Evolutionary conservation across 2,329 filamentous ascomycete genomes (phyloP).

Genomic region (Fusarium anthophilum): DNA sequence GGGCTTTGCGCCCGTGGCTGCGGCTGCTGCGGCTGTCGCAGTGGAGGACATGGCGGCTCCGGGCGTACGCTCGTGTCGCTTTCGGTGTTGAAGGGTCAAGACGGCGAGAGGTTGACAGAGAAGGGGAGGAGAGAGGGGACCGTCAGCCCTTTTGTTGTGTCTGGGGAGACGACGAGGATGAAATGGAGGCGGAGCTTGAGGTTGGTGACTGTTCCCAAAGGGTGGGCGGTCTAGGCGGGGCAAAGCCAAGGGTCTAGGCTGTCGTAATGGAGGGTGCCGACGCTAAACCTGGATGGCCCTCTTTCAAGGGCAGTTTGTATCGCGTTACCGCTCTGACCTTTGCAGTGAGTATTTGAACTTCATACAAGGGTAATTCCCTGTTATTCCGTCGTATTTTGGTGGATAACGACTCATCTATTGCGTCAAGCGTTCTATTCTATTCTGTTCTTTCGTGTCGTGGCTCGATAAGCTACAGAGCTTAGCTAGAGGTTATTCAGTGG

Average conservation of each 20-base stretch:
- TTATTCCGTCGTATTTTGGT: neutral
- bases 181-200: neutral
- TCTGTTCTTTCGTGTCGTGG: neutral
- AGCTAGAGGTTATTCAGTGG: neutral
- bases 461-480: neutral
- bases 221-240: neutral
- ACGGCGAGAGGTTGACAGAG: neutral
- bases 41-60: constrained; percentile 9
- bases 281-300: neutral
- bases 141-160: neutral
- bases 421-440: neutral
- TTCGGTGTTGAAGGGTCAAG: neutral
- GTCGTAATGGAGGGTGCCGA: neutral
- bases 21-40: constrained; percentile 24
- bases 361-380: neutral
- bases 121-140: neutral
- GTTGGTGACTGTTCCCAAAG: neutral
- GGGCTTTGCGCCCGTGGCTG: constrained; percentile 48
- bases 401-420: rapidly evolving
- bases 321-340: neutral
- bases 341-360: rapidly evolving
- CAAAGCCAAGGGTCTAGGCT: neutral
- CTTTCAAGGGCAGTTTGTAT: neutral
- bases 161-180: neutral
- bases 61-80: neutral